These are phyloP conservation scores for Gossypium laxum DNA, from an alignment of 441 rosid species.

Conservation along the genomic window DNA sequence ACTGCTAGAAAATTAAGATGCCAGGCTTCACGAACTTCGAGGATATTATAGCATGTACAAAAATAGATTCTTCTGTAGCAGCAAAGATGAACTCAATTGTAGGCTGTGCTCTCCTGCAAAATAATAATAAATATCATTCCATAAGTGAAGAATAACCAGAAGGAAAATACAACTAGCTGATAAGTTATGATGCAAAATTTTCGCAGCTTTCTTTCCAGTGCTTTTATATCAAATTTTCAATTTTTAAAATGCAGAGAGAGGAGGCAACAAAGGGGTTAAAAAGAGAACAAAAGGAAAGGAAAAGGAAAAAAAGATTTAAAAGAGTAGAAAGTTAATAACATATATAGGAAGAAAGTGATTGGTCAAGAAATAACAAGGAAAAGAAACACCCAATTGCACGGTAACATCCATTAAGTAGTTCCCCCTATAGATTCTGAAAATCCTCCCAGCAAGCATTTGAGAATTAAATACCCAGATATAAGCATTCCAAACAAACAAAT, in stretches of 20 bases:
- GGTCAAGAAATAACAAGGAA: background rate
- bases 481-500: background rate
- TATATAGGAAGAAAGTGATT: background rate
- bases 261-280: background rate
- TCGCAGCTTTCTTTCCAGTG: background rate
- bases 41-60: conserved; percentile 75
- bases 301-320: background rate
- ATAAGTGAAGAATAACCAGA: background rate
- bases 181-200: background rate
- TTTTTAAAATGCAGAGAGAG: background rate
- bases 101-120: conserved; percentile 84
- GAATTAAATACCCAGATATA: background rate
- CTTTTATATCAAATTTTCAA: background rate
- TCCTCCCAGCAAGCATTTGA: background rate
- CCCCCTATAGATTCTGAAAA: background rate
- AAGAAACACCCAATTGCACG: background rate
- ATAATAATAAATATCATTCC: conserved; percentile 15
- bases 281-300: background rate
- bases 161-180: background rate
- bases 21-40: conserved; percentile 65
- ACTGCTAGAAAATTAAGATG: conserved; percentile 14
- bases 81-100: conserved; percentile 87
- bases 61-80: conserved; percentile 90
- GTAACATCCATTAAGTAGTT: background rate
- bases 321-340: background rate